Evolutionary conservation across 176 grass and related monocot genomes (phyloP), one percentile per base, ranked within the genome.

Genomic region (Dendrocalamus sinicus): DNA sequence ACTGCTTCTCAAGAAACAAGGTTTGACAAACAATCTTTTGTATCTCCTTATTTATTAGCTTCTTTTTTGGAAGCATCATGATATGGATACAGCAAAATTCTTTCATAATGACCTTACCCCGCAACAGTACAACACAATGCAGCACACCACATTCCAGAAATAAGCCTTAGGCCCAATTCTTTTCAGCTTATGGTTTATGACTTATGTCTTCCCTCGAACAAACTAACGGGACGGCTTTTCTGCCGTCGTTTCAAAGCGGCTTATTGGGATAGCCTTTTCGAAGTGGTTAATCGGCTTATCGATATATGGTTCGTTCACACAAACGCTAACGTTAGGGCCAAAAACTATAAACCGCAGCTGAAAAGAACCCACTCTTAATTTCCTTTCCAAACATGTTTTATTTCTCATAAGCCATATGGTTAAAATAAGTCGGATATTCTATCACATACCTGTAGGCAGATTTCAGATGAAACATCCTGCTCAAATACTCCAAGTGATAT

Each of bases 401-500:
- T 73, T 86, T 75, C 9, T 70, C 72, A 88, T 59, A 16, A 73
- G 20, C 30, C 24, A 46, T 68, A 74, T 82, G 19, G 45, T 50
- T 74, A 65, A 79, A 68, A 59, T 61, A 91, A 75, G 69, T 75
- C 9, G 4, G 13, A 48, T 6, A 32, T 73, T 73, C 20, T 81
- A 71, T 83, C 26, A 80, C 77, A 85, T 87, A 99, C 96, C 93
- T 99, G 96, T 64, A 99, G 84, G 82, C 96, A 99, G 65, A 99
- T 93, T 88, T 99, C 96, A 65, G 96, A 94, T 22, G 96, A 96
- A 81, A 99, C 96, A 91, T 99, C 96, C 90, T 99, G 96, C 84
- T 99, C 96, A 83, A 99, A 99, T 55, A 93, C 94, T 83, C 96
- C 96, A 41, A 99, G 92, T 76, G 96, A 96, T 86, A 99, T 99